Conservation (phyloP, 2,329 filamentous ascomycete species). For the Magnaporthales sp. region DNA sequence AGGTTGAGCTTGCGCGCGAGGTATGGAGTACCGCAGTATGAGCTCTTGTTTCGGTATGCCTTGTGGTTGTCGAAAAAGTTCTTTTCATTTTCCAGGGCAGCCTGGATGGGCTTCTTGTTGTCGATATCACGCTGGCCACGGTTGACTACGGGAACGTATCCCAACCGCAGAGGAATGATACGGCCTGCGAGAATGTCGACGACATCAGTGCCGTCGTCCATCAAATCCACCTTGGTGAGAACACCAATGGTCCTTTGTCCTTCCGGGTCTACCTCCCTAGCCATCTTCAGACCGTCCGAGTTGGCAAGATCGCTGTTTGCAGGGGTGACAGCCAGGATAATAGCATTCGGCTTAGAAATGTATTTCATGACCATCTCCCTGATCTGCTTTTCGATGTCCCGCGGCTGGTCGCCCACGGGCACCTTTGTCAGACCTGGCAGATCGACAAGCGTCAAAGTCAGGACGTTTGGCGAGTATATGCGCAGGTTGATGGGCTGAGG, state of each 20-base stretch:
- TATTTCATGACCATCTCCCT: constrained; percentile 95
- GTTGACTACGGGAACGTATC: constrained; percentile 95
- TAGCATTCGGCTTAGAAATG: constrained; percentile 98
- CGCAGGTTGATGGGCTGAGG: constrained; percentile 96
- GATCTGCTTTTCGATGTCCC: constrained; percentile 98
- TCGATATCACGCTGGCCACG: constrained; percentile 97
- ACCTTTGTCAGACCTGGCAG: constrained; percentile 95
- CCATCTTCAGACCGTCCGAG: constrained; percentile 93
- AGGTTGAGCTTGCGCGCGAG: constrained; percentile 93
- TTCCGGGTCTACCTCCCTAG: constrained; percentile 91
- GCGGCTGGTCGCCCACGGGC: constrained; percentile 93
- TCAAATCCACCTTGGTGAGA: constrained; percentile 91
- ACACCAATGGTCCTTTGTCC: constrained; percentile 94
- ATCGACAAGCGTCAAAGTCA: constrained; percentile 94
- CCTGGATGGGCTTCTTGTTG: constrained; percentile 90
- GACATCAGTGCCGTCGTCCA: constrained; percentile 98
- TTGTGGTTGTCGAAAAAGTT: constrained; percentile 98
- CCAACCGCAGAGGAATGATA: constrained; percentile 88
- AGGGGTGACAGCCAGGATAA: constrained; percentile 90
- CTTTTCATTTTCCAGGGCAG: constrained; percentile 87
- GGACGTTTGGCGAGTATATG: constrained; percentile 93
- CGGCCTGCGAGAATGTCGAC: constrained; percentile 94
- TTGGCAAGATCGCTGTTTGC: constrained; percentile 98
- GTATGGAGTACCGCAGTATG: constrained; percentile 97
- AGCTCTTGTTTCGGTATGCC: constrained; percentile 96